Conservation (phyloP, 306 rosid genomes). For the Cicer yamashitae region DNA sequence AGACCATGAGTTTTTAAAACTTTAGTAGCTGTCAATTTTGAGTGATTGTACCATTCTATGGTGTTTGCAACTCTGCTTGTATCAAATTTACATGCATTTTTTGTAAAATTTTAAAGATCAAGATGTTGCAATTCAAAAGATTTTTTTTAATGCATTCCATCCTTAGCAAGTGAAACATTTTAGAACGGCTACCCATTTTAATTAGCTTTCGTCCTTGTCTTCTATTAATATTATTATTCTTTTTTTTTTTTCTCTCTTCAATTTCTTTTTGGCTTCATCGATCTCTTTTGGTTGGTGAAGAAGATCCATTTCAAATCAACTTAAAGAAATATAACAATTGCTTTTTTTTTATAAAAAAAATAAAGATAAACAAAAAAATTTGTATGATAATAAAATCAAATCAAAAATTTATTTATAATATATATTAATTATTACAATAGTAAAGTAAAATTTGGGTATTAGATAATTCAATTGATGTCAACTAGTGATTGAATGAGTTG, state of each 20-base stretch:
- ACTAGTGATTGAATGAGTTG: no score
- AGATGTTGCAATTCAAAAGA: not conserved
- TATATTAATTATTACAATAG: no score
- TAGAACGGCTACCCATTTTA: conserved; percentile 1
- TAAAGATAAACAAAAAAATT: not conserved
- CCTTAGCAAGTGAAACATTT: conserved; percentile 19
- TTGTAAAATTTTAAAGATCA: not conserved
- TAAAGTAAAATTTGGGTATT: no score
- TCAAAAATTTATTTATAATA: not conserved
- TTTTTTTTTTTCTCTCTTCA: no score
- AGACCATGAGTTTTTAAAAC: not conserved
- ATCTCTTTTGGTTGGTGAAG: no score
- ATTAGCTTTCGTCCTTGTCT: conserved; percentile 11
- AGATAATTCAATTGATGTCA: no score
- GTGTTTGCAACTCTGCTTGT: not conserved
- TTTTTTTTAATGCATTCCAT: not conserved
- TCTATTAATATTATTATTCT: not conserved
- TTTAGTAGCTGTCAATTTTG: not conserved
- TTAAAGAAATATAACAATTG: not conserved
- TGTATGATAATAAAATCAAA: not conserved
- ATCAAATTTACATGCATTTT: not conserved
- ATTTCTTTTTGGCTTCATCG: no score
- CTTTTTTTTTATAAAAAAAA: no score
- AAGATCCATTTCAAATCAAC: no score
- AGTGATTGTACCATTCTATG: not conserved